A percentile compares a stretch with the other conserved stretches of the same genome.
Evolutionary conservation across 805 yeast species (phyloP).

Genomic region (Alloascoidea hylecoeti): DNA sequence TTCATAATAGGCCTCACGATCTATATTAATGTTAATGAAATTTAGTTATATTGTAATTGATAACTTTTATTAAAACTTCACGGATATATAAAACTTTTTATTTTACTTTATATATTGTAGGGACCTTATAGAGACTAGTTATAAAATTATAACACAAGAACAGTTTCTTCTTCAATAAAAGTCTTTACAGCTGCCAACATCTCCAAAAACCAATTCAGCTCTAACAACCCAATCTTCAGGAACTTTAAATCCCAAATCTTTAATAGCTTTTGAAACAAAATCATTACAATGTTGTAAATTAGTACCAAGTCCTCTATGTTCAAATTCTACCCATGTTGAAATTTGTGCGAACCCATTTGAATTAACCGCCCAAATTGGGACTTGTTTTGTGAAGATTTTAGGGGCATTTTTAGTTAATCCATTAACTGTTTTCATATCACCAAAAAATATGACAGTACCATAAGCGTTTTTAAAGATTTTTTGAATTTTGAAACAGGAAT

Average conservation of each 20-base stretch:
- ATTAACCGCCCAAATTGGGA: conserved; percentile 34
- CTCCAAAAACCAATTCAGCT: conserved; percentile 40
- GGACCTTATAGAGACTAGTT: too few species aligned
- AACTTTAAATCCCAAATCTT: too few species aligned
- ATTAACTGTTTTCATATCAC: conserved; percentile 25
- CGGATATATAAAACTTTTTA: too few species aligned
- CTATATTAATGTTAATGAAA: too few species aligned
- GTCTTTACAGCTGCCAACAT: too few species aligned
- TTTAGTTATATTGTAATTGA: too few species aligned
- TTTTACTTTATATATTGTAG: too few species aligned
- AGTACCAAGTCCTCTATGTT: conserved; percentile 30
- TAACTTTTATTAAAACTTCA: too few species aligned
- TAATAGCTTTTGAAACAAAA: conserved; percentile 19
- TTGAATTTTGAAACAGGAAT: too few species aligned
- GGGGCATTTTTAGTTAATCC: conserved; percentile 28
- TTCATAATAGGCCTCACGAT: too few species aligned
- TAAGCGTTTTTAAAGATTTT: conserved; percentile 27
- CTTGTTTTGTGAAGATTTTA: conserved; percentile 24
- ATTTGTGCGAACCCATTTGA: conserved; percentile 27
- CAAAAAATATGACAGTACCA: conserved; percentile 27
- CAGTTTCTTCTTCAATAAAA: too few species aligned
- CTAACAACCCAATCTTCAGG: conserved; percentile 30
- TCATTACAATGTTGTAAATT: conserved; percentile 39
- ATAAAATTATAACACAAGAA: too few species aligned
- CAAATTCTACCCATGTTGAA: conserved; percentile 31